Evolutionary conservation across 2,329 filamentous ascomycete species (phyloP), one percentile per base, ranked within the genome.

Genomic region (Pleoardoris graminearum): DNA sequence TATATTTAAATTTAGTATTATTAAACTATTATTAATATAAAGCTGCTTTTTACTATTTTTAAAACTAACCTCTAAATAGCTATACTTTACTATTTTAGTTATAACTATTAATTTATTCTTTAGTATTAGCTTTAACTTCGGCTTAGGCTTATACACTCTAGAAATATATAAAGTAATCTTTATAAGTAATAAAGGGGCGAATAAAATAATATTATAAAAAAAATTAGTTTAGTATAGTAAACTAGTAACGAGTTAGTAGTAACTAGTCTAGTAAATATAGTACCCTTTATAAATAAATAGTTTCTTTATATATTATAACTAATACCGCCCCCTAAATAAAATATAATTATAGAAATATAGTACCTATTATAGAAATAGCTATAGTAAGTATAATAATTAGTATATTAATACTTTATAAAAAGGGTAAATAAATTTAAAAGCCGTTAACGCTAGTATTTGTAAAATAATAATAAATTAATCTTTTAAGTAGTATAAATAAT

Each of bases 1-100:
- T 53, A 36, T 22, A 50, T 53, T 44, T 12, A 14, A 53, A 53
- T 49, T 42, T 32, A 32, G 47, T 30, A 57, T 57, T 57, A 32
- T 17, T 6, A 27, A 27, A 27, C 10, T 27, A 27, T 27, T 27
- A 27, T 27, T 27, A 27, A 27, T 27, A 27, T 27, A 27, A 10
- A 27, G 25, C 25, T 27, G 10, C 25, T 27, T 27, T 27, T 27
- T 27, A 27, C 25, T 27, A 27, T 5, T 10, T 27, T 27, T 27
- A 27, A 27, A 27, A 27, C 10, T 27, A 27, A 27, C 25, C 10
- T 10, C 10, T 27, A 27, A 27, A 27, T 27, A 27, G 10, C 10
- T 27, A 27, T 27, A 27, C 25, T 27, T 27, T 27, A 27, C 25
- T 27, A 27, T 27, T 27, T 27, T 27, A 27, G 25, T 27, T 27